Evolutionary conservation across 495 filamentous ascomycete genomes (phyloP).

Genomic region (Aspergillus sclerotiicarbonarius): DNA sequence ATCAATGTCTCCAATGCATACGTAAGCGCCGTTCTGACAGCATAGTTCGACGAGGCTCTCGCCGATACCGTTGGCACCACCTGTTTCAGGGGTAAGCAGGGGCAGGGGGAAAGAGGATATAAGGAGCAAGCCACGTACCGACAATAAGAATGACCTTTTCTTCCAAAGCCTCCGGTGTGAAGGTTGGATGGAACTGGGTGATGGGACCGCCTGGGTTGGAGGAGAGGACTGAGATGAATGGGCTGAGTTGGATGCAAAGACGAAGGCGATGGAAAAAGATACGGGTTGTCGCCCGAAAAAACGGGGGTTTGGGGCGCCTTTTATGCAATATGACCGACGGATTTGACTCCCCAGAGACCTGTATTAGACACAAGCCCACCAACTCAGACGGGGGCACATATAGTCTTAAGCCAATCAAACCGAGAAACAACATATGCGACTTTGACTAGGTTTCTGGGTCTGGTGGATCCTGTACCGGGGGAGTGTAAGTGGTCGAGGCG

Average conservation of each 20-base stretch:
- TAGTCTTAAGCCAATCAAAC: background rate
- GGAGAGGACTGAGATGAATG: slow-evolving; percentile 2
- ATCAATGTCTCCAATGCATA: slow-evolving; percentile 46
- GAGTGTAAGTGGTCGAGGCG: background rate
- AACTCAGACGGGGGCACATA: background rate
- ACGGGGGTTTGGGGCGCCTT: no score
- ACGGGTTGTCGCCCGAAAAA: background rate
- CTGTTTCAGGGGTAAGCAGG: slow-evolving; percentile 23
- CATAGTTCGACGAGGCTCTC: slow-evolving; percentile 48
- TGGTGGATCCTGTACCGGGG: slow-evolving; percentile 10
- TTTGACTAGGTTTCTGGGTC: slow-evolving; percentile 2
- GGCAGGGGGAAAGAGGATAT: background rate
- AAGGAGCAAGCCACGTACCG: slow-evolving; percentile 10
- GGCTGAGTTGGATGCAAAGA: slow-evolving; percentile 13
- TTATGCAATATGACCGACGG: background rate
- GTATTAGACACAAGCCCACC: background rate
- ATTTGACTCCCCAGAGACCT: background rate
- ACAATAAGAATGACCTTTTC: slow-evolving; percentile 24
- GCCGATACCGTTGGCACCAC: slow-evolving; percentile 56
- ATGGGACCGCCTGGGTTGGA: slow-evolving; percentile 9
- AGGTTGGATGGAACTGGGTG: slow-evolving; percentile 15
- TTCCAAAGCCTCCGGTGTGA: slow-evolving; percentile 12
- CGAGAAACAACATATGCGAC: background rate
- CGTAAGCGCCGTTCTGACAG: slow-evolving; percentile 44
- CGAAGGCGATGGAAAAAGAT: background rate